Evolutionary conservation across 2,329 filamentous ascomycete species (phyloP), one percentile per base, ranked within the genome.

Genomic region (Neofusicoccum sp.): DNA sequence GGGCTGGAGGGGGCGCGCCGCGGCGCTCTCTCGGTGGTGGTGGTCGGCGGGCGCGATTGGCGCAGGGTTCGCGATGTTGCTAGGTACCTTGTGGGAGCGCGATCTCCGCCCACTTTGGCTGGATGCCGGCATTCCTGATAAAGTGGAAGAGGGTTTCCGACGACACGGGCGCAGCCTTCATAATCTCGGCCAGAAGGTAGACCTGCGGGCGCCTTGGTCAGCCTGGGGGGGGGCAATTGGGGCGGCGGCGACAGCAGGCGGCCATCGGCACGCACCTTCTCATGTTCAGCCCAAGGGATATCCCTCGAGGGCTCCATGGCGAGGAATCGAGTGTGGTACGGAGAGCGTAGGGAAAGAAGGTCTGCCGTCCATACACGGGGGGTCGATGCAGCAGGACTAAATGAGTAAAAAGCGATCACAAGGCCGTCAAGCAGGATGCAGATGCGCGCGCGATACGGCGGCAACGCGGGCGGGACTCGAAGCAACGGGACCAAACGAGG

Each of bases 171-270:
- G 76, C 75, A 43, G 73, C 73, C 68, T 81, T 84, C 65, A 84
- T 73, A 64, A 81, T 78, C 68, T 84, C 81, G 66, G 80, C 77
- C 64, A 84, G 75, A 61, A 84, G 70, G 67, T 77, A 77, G 62
- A 74, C 67, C 71, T 68, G 62, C 49, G 67, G 58, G 33, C 33
- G 40, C 16, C 24, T 12, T 40, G 40, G 43, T 56, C 38, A 56
- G 51, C 51, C 26, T 58, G 61, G 43, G 63, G 45, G 43, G 47
- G 38, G 44, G 31, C 41, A 28, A 49, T 28, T 20, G 51, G 28
- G 11, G 30, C n/a, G 47, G 28, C 31, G 53, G 34, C 40, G 54
- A 34, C n/a, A 38, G 56, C 16, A 24, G 47, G 14, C 61, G 48
- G 65, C 58, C 62, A 20, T 54, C 24, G 31, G 65, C 63, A 67